Base-by-base conservation (phyloP, 495 filamentous ascomycete genomes). In the Xylaria sp. region DNA sequence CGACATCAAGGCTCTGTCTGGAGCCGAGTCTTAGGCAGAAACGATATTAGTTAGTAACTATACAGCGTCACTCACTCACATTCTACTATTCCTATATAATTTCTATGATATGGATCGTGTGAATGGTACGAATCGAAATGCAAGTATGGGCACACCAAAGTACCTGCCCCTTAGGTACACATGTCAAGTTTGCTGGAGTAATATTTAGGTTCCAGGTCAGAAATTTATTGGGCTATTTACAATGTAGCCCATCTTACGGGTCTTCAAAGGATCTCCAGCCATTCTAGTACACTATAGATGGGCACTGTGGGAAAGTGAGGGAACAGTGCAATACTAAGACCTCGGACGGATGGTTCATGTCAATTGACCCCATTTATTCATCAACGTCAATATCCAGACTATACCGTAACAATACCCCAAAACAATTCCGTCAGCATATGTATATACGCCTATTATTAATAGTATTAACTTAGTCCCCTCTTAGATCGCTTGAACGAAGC, bases 401-500 rank as follows among this genome's bases (percentile, higher is more conserved):
- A n/a, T n/a, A n/a, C n/a, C n/a, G n/a, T n/a, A n/a, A n/a, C n/a
- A n/a, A n/a, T n/a, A n/a, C n/a, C n/a, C n/a, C n/a, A n/a, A 3
- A 12, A 52, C 12, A 0, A 11, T 50, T 21, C 9, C 7, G 46
- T 9, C 0, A 5, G 24, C 9, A 14, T 57, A 33, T 17, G n/a
- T 29, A 21, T 19, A 21, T 1, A 19, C 29, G 14, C 26, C 29
- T 29, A n/a, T 14, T 33, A 17, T 17, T 33, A 1, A 0, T 8
- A 26, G 7, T 41, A 14, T 33, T 61, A 61, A 9, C 43, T 40
- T n/a, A 53, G 8, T 12, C 68, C 35, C 24, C 68, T 31, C 59
- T 70, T 70, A 0, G 44, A 66, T 0, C 43, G 26, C 35, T 50
- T 71, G 17, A 71, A 71, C 61, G 61, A 66, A 33, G 35, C 26